A percentile compares a stretch with the other conserved stretches of the same genome.
Evolutionary conservation across 495 filamentous ascomycete genomes (phyloP).

Genomic region (Sphaerosporella brunnea): DNA sequence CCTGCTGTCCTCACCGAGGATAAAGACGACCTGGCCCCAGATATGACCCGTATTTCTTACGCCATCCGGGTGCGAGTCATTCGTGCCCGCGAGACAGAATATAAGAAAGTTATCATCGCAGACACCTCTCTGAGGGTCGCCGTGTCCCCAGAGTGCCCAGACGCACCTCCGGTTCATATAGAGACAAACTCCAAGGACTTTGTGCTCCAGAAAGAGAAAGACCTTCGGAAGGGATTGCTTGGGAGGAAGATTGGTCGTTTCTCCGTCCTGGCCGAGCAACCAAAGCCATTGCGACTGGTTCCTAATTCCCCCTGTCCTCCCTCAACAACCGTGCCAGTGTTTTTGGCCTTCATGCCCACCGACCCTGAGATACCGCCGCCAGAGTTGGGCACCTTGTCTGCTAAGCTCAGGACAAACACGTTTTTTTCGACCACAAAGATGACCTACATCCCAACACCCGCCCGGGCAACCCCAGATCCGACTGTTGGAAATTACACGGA

Average conservation of each 20-base stretch:
- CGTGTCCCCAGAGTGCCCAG: conserved; percentile 55
- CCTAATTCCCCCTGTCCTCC: conserved; percentile 28
- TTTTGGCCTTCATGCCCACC: conserved; percentile 20
- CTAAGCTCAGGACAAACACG: conserved; percentile 57
- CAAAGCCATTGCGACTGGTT: conserved; percentile 45
- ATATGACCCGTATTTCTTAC: conserved; percentile 66
- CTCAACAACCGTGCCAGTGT: conserved; percentile 26
- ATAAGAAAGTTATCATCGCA: conserved; percentile 27
- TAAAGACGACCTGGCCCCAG: conserved; percentile 65
- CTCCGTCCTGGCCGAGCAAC: conserved; percentile 55
- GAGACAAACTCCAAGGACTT: conserved; percentile 44
- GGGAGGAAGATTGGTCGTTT: conserved; percentile 57
- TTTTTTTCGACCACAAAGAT: conserved; percentile 40
- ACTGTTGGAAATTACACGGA: conserved; percentile 49
- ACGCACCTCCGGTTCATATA: conserved; percentile 59
- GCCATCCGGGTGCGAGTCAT: conserved; percentile 42
- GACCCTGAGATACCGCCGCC: conserved; percentile 39
- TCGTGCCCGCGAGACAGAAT: conserved; percentile 17
- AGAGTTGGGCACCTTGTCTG: conserved; percentile 43
- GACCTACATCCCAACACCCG: conserved; percentile 42
- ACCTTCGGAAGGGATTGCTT: conserved; percentile 59
- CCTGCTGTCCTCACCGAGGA: conserved; percentile 32
- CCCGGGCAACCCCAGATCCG: conserved; percentile 31
- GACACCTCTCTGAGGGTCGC: conserved; percentile 45
- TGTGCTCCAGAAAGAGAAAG: conserved; percentile 53